These are phyloP conservation scores for Mortierella sp. DNA, from an alignment of 371 early-diverging fungal species.

Conservation along the genomic window DNA sequence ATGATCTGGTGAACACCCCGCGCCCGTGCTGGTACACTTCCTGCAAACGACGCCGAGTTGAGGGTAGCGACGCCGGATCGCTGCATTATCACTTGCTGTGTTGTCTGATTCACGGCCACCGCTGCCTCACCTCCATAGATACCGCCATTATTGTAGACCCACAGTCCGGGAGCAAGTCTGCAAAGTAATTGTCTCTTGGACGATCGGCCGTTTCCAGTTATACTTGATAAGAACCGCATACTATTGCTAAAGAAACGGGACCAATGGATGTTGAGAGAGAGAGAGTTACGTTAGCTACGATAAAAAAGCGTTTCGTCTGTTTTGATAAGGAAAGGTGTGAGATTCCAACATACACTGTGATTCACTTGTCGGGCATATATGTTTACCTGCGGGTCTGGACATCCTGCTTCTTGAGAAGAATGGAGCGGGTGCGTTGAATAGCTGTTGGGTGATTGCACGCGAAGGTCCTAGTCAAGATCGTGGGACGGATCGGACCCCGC, in stretches of 20 bases:
- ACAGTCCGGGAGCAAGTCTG: conserved; percentile 50
- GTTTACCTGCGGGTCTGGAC: conserved; percentile 22
- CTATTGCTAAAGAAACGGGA: conserved; percentile 1
- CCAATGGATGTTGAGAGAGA: neutral
- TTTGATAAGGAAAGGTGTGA: too few species aligned
- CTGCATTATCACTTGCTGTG: conserved; percentile 55
- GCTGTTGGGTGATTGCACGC: conserved; percentile 13
- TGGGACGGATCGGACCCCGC: conserved; percentile 31
- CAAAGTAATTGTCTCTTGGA: conserved; percentile 47
- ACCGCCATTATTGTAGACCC: conserved; percentile 55
- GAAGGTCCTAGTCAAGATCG: conserved; percentile 25
- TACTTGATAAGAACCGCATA: conserved; percentile 32
- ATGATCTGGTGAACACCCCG: conserved; percentile 34
- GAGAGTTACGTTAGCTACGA: neutral
- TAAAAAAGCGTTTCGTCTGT: neutral
- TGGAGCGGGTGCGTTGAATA: conserved; percentile 27
- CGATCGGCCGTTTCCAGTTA: conserved; percentile 25
- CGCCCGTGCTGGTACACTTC: conserved; percentile 17
- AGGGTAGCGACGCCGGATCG: conserved; percentile 31
- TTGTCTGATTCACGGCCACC: conserved; percentile 55
- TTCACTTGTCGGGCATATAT: neutral
- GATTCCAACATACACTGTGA: neutral
- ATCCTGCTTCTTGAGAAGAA: conserved; percentile 23
- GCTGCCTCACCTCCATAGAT: conserved; percentile 54
- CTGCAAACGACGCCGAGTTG: conserved; percentile 7